Evolutionary conservation across 2,329 filamentous ascomycete species (phyloP).

Genomic region (Eurotiales sp.): DNA sequence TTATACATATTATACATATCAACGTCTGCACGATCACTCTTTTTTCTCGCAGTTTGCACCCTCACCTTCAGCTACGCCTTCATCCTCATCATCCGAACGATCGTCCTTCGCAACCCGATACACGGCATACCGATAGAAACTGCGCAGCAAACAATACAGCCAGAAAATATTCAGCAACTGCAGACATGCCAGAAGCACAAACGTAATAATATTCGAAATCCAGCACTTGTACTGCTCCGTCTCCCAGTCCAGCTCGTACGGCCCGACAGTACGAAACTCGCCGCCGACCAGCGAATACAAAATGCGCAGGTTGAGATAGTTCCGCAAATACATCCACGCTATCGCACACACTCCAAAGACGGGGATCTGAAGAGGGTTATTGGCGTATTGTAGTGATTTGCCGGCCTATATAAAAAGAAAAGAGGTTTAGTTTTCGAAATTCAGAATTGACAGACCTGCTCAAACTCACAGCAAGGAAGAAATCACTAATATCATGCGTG

Average conservation of each 20-base stretch:
- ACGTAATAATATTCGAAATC: constrained; percentile 14
- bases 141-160: constrained; percentile 12
- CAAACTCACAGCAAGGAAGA: constrained; percentile 12
- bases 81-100: constrained; percentile 12
- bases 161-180: constrained; percentile 13
- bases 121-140: constrained; percentile 7
- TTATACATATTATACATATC: too few species aligned
- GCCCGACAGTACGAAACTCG: constrained; percentile 12
- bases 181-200: constrained; percentile 7
- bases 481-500: constrained; percentile 15
- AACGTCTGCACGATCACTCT: not conserved
- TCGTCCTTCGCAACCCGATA: constrained; percentile 11
- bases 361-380: not conserved
- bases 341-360: not conserved
- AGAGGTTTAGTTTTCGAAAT: not conserved
- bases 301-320: constrained; percentile 12
- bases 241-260: constrained; percentile 13
- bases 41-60: not conserved
- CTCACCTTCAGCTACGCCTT: not conserved
- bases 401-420: too few species aligned
- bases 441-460: not conserved
- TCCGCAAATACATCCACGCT: constrained; percentile 11
- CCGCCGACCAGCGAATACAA: constrained; percentile 8
- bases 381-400: constrained; percentile 13
- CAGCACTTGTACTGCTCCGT: constrained; percentile 14